Evolutionary conservation across 208 protist genomes (phyloP).

Genomic region (Trypanosoma theileri): DNA sequence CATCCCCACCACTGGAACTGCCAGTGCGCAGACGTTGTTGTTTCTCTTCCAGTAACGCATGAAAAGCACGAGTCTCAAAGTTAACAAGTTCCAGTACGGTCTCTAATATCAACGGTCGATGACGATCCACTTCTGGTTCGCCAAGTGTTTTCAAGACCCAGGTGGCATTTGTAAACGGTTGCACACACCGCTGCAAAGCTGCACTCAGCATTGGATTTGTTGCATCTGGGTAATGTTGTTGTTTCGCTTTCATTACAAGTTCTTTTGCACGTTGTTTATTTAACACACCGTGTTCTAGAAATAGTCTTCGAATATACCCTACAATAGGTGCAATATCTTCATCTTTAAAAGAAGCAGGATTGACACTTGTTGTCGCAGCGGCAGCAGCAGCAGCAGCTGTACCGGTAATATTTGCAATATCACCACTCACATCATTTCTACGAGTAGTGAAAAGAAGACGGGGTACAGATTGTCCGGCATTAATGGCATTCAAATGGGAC

Average conservation of each 20-base stretch:
- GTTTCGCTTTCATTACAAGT: constrained; percentile 60
- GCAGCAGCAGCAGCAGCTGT: neutral
- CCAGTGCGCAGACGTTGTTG: constrained; percentile 1
- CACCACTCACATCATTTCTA: neutral
- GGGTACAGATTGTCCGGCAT: constrained; percentile 31
- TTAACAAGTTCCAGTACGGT: constrained; percentile 53
- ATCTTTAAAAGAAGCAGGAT: constrained; percentile 33
- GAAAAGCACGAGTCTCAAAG: constrained; percentile 56
- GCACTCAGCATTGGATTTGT: constrained; percentile 78
- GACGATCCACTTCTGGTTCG: constrained; percentile 70
- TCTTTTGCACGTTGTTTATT: constrained; percentile 85
- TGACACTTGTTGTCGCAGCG: constrained; percentile 5
- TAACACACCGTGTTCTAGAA: constrained; percentile 79
- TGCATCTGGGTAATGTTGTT: constrained; percentile 62
- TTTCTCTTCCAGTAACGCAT: constrained; percentile 35
- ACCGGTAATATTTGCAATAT: constrained; percentile 10
- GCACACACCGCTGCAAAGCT: constrained; percentile 65
- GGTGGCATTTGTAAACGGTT: constrained; percentile 74
- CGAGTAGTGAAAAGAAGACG: constrained; percentile 33
- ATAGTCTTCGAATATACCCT: constrained; percentile 66
- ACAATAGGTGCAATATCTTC: constrained; percentile 54
- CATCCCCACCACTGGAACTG: constrained; percentile 2
- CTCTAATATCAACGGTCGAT: constrained; percentile 68
- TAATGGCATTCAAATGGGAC: constrained; percentile 51
- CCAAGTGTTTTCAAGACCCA: constrained; percentile 72